Conservation (phyloP, 1,284 basidiomycete genomes). For the Inonotus hispidus region DNA sequence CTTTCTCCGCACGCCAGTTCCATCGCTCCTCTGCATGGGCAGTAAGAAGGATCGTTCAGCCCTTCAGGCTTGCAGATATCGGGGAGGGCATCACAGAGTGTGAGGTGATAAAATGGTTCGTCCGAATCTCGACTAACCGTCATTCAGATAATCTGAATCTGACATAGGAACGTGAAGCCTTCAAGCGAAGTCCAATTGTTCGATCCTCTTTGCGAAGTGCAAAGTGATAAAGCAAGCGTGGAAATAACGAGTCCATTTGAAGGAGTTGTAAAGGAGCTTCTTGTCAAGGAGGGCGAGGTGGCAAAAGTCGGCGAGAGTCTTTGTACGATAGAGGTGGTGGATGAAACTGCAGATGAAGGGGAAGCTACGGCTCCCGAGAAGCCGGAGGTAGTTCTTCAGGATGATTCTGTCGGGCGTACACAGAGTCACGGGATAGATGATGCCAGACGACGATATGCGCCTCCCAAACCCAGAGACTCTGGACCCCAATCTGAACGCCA, state of each 20-base stretch:
- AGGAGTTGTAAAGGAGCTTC: constrained; percentile 67
- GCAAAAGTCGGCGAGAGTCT: constrained; percentile 83
- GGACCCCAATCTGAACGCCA: constrained; percentile 22
- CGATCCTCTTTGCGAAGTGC: constrained; percentile 88
- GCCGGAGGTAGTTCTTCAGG: not conserved
- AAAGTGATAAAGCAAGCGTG: constrained; percentile 92
- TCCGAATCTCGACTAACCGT: constrained; percentile 23
- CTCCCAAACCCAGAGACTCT: no score
- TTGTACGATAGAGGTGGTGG: constrained; percentile 80
- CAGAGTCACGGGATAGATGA: not conserved
- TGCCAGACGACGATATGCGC: constrained; percentile 13
- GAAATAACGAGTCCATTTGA: constrained; percentile 90
- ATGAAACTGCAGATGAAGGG: constrained; percentile 34
- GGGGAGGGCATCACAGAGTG: constrained; percentile 91
- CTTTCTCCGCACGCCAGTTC: constrained; percentile 30
- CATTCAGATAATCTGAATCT: not conserved
- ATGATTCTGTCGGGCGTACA: not conserved
- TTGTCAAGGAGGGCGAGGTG: constrained; percentile 79
- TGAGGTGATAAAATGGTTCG: constrained; percentile 84
- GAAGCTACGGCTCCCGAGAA: constrained; percentile 3
- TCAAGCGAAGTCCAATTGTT: constrained; percentile 64
- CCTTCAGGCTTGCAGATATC: constrained; percentile 92
- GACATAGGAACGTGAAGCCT: constrained; percentile 54
- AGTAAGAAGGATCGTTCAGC: constrained; percentile 46
- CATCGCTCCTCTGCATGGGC: constrained; percentile 38